Percentiles rank a stretch among this genome's conserved stretches.
These are phyloP conservation scores for Dipteronia sinensis DNA, from an alignment of 345 rosid genomes.

Conservation along the genomic window DNA sequence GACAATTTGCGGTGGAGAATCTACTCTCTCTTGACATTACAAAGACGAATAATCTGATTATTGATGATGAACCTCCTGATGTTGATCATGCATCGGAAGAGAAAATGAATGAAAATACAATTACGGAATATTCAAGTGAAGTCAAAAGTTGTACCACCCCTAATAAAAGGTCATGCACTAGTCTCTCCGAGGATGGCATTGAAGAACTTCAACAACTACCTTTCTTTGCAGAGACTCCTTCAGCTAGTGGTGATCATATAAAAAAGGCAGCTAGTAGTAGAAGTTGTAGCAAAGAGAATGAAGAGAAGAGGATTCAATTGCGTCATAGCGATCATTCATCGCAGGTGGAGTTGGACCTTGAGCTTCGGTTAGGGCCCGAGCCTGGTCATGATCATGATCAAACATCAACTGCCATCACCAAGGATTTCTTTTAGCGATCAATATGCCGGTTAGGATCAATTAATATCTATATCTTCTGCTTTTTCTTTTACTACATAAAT, in stretches of 20 bases:
- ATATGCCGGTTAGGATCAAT: constrained; percentile 3
- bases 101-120: background rate
- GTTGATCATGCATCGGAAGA: background rate
- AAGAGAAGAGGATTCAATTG: constrained; percentile 4
- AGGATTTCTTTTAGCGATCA: background rate
- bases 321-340: constrained; percentile 20
- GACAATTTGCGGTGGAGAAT: constrained; percentile 36
- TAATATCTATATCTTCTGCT: background rate
- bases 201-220: constrained; percentile 22
- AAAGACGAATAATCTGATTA: background rate
- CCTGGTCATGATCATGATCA: constrained; percentile 34
- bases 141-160: constrained; percentile 7
- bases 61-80: background rate
- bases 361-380: constrained; percentile 66
- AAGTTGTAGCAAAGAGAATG: constrained; percentile 9
- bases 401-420: constrained; percentile 7
- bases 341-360: constrained; percentile 55
- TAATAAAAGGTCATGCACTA: constrained; percentile 10
- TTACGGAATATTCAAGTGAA: constrained; percentile 21
- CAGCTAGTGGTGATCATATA: background rate
- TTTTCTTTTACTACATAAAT: background rate
- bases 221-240: background rate
- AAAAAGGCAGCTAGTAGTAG: background rate
- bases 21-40: constrained; percentile 32
- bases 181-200: constrained; percentile 3